Conservation (phyloP, 2,329 filamentous ascomycete genomes). For the Exophiala oligosperma region DNA sequence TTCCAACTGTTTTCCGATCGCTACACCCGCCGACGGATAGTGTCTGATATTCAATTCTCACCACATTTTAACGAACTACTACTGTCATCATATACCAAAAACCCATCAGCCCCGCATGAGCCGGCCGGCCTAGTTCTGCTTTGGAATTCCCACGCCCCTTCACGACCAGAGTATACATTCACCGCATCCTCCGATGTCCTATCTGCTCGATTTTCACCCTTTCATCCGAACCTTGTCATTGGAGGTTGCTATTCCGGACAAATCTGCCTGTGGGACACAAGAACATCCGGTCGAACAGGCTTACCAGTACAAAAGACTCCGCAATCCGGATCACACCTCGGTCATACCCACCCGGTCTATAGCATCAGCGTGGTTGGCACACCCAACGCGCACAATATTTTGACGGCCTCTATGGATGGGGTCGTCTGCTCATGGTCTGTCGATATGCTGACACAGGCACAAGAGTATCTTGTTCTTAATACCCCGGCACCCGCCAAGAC, state of each 20-base stretch:
- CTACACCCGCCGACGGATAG: conserved; percentile 97
- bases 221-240: conserved; percentile 93
- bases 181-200: conserved; percentile 95
- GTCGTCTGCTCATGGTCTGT: conserved; percentile 97
- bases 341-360: conserved; percentile 96
- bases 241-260: conserved; percentile 96
- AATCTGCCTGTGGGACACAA: conserved; percentile 94
- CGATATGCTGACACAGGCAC: conserved; percentile 95
- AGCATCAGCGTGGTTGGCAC: conserved; percentile 94
- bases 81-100: conserved; percentile 95
- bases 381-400: conserved; percentile 97
- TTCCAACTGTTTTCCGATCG: conserved; percentile 92
- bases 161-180: conserved; percentile 93
- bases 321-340: conserved; percentile 72
- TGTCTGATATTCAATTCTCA: conserved; percentile 93
- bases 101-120: conserved; percentile 89
- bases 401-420: conserved; percentile 94
- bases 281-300: conserved; percentile 67
- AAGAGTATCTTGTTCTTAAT: conserved; percentile 86
- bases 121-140: conserved; percentile 92
- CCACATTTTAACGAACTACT: conserved; percentile 85
- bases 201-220: conserved; percentile 96
- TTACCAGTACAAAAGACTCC: conserved; percentile 92
- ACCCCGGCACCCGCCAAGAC: conserved; percentile 84
- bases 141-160: conserved; percentile 95